Percentiles rank a stretch among this genome's conserved stretches.
These are phyloP conservation scores for Yamadazyma kanchanaburiensis DNA, from an alignment of 1,139 yeast genomes.

Conservation along the genomic window DNA sequence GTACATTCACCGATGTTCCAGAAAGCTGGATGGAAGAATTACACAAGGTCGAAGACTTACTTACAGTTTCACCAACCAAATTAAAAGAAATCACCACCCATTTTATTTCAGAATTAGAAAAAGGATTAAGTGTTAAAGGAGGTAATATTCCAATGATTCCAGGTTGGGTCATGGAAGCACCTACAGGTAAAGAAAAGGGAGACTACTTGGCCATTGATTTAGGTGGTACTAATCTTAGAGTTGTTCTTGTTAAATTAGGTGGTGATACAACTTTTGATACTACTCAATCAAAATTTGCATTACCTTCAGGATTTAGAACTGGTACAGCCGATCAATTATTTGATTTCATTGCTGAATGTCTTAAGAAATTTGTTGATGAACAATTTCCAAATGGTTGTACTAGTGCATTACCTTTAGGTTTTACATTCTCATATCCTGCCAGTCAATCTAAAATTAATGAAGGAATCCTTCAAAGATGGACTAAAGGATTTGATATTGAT, in stretches of 20 bases:
- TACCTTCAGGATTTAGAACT: conserved; percentile 75
- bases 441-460: conserved; percentile 78
- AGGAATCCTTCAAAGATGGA: conserved; percentile 94
- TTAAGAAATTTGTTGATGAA: conserved; percentile 60
- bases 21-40: conserved; percentile 59
- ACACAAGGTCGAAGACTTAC: conserved; percentile 54
- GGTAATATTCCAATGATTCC: conserved; percentile 96
- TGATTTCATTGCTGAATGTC: conserved; percentile 81
- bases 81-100: conserved; percentile 67
- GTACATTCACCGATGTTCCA: conserved; percentile 76
- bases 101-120: conserved; percentile 61
- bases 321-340: conserved; percentile 76
- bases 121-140: conserved; percentile 71
- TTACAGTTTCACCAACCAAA: conserved; percentile 59
- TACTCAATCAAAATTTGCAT: conserved; percentile 74
- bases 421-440: conserved; percentile 94
- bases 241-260: conserved; percentile 74
- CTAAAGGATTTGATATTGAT: conserved; percentile 93
- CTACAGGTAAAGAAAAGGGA: conserved; percentile 89
- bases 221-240: conserved; percentile 94
- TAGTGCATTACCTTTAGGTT: conserved; percentile 71
- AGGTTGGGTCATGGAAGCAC: conserved; percentile 92
- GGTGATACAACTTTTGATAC: conserved; percentile 81
- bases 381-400: conserved; percentile 60
- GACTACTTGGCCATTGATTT: conserved; percentile 89